A percentile compares a stretch with the other conserved stretches of the same genome.
phyloP scores from a whole-genome alignment of 495 filamentous ascomycete genomes.

The Corynascus novoguineensis region DNA sequence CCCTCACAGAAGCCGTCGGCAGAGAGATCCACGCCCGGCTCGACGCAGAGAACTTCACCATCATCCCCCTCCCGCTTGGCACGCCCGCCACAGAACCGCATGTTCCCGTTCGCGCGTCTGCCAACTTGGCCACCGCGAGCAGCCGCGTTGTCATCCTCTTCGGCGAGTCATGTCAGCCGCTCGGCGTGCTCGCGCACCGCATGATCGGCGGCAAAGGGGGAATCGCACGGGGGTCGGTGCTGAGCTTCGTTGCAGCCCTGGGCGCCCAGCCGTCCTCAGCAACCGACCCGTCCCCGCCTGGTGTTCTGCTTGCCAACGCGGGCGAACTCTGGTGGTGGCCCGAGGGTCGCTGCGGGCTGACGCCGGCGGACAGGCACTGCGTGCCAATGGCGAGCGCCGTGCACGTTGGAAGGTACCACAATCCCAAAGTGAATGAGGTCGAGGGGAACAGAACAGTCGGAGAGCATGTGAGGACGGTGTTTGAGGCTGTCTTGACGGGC shows the following conservation, averaged over 20 bases:
- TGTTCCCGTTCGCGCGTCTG: slow-evolving; percentile 61
- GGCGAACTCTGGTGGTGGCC: slow-evolving; percentile 68
- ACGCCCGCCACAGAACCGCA: slow-evolving; percentile 46
- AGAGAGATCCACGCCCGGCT: slow-evolving; percentile 57
- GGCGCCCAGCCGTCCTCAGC: slow-evolving; percentile 30
- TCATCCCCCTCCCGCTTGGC: slow-evolving; percentile 54
- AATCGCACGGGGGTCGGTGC: slow-evolving; percentile 59
- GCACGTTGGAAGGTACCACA: slow-evolving; percentile 35
- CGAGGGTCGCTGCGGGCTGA: slow-evolving; percentile 50
- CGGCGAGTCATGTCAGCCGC: slow-evolving; percentile 62
- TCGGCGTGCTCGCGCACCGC: slow-evolving; percentile 70
- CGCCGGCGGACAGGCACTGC: slow-evolving; percentile 44
- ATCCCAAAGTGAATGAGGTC: slow-evolving; percentile 48
- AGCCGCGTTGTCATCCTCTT: slow-evolving; percentile 70
- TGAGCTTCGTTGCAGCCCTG: slow-evolving; percentile 55
- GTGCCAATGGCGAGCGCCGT: slow-evolving; percentile 53
- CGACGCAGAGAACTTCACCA: slow-evolving; percentile 47
- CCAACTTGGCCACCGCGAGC: slow-evolving; percentile 46
- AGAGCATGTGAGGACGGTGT: slow-evolving; percentile 59
- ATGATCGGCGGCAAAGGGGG: slow-evolving; percentile 51
- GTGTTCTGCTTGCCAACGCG: slow-evolving; percentile 65
- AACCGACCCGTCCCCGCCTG: slow-evolving; percentile 31
- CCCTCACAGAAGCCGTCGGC: slow-evolving; percentile 54
- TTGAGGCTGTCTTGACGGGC: slow-evolving; percentile 51
- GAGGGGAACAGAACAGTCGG: slow-evolving; percentile 44